These are phyloP conservation scores for Calocybe gambosa DNA, from an alignment of 1,284 basidiomycete genomes.

Conservation along the genomic window DNA sequence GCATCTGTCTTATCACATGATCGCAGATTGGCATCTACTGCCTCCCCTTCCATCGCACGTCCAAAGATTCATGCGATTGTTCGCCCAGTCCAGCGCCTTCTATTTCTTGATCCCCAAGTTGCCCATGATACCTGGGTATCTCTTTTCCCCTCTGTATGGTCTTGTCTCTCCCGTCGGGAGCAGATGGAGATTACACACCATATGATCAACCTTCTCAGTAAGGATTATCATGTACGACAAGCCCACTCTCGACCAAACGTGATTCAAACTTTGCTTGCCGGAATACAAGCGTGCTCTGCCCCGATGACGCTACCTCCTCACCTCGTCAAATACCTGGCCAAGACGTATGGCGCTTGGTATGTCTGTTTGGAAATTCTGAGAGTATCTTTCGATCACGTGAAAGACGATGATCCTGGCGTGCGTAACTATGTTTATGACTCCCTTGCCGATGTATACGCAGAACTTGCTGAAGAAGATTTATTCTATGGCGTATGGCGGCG, in stretches of 20 bases:
- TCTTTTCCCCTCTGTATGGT: slow-evolving; percentile 88
- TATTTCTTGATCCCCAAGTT: slow-evolving; percentile 74
- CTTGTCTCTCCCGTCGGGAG: slow-evolving; percentile 78
- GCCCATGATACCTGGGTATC: slow-evolving; percentile 90
- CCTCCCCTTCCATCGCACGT: slow-evolving; percentile 34
- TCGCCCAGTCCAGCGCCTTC: slow-evolving; percentile 76
- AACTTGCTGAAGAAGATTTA: slow-evolving; percentile 94
- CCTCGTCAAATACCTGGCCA: slow-evolving; percentile 93
- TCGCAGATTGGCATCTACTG: slow-evolving; percentile 26
- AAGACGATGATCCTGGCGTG: slow-evolving; percentile 77
- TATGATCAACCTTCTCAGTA: slow-evolving; percentile 86
- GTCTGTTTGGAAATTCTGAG: slow-evolving; percentile 87
- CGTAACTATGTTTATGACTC: slow-evolving; percentile 89
- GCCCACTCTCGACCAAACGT: slow-evolving; percentile 91
- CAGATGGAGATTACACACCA: slow-evolving; percentile 88
- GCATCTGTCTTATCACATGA: slow-evolving; percentile 38
- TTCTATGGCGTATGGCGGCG: slow-evolving; percentile 97
- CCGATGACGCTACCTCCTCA: slow-evolving; percentile 90
- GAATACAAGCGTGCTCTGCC: slow-evolving; percentile 80
- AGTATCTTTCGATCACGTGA: slow-evolving; percentile 64
- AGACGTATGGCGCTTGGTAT: slow-evolving; percentile 96
- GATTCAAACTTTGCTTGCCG: slow-evolving; percentile 86
- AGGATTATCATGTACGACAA: slow-evolving; percentile 91
- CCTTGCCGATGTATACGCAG: slow-evolving; percentile 92
- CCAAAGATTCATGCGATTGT: slow-evolving; percentile 59